Evolutionary conservation across 495 filamentous ascomycete species (phyloP).

Genomic region (Stereocaulon alpinum): DNA sequence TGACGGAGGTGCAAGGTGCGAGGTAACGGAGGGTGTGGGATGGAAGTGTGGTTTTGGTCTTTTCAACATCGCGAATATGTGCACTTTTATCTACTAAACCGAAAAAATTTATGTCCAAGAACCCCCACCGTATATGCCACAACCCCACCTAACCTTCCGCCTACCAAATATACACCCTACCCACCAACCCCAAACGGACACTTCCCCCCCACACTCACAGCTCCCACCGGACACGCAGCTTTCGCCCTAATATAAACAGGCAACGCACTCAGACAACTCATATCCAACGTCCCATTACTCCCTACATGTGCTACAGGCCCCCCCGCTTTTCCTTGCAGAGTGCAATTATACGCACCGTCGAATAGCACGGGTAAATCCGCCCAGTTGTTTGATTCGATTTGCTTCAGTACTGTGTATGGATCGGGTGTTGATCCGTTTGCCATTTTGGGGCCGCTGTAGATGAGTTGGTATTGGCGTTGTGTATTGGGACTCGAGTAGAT

Average conservation of each 20-base stretch:
- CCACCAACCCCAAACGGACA: conserved; percentile 4
- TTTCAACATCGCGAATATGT: too few relatives aligned
- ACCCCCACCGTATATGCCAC: too few relatives aligned
- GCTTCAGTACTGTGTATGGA: not conserved
- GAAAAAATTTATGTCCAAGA: too few relatives aligned
- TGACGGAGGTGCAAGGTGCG: too few relatives aligned
- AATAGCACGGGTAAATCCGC: conserved; percentile 14
- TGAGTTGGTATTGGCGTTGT: conserved; percentile 1
- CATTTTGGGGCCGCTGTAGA: not conserved
- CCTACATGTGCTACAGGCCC: conserved; percentile 4
- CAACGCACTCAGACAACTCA: conserved; percentile 5
- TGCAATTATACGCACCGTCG: conserved; percentile 21
- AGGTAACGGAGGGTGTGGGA: too few relatives aligned
- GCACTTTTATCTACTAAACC: too few relatives aligned
- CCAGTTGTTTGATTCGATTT: not conserved
- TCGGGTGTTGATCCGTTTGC: not conserved
- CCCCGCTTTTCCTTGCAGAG: conserved; percentile 11
- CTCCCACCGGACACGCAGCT: not conserved
- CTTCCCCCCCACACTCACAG: not conserved
- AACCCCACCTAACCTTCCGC: too few relatives aligned
- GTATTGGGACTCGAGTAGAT: conserved; percentile 1
- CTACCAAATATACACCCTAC: too few relatives aligned
- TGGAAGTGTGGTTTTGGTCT: too few relatives aligned
- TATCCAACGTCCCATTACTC: conserved; percentile 14
- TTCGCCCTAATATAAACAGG: not conserved